Evolutionary conservation across 495 filamentous ascomycete genomes (phyloP), one percentile per base, ranked within the genome.

Genomic region (Aspergillus sclerotiicarbonarius): DNA sequence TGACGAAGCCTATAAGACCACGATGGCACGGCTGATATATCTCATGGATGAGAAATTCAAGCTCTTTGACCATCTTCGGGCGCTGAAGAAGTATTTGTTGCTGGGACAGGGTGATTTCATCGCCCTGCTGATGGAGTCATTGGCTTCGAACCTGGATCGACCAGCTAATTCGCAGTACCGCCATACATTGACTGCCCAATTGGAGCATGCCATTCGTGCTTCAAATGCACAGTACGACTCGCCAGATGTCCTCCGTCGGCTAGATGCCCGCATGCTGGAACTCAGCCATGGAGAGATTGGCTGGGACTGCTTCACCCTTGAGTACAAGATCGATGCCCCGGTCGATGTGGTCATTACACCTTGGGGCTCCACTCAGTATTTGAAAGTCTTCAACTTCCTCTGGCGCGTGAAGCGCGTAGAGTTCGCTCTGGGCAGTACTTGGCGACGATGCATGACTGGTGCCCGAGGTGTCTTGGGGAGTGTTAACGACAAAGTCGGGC

Each of bases 321-420:
- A 99, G 69, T 99, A 99, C 76, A 96, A 96, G 71, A 92, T 98
- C 57, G 94, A 97, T 67, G 90, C 94, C 8, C 95, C 95, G 0
- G 90, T 98, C 21, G 95, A 99, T 66, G 94, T 98, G 52, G 91
- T 99, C 53, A 92, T 99, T 12, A 97, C 93, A 0, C 90, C 92
- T 1, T 96, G 90, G 84, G 91, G 89, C 35, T 93, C 90, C 54
- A 90, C 90, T 3, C 92, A 98, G 67, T 99, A 99, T 70, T 87
- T 99, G 59, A 97, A 97, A 66, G 90, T 98, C 29, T 99, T 99
- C 84, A 99, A 99, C 70, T 96, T 99, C 71, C 85, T 99, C 4
- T 99, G 95, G 95, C 90, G 95, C 54, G 86, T 98, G 63, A 99
- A 99, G 72, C 87, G 95, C 46, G 93, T 99, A 50, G 95, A 98